Evolutionary conservation across 371 early-diverging fungal species (phyloP).

Genomic region (Mortierella sp.): DNA sequence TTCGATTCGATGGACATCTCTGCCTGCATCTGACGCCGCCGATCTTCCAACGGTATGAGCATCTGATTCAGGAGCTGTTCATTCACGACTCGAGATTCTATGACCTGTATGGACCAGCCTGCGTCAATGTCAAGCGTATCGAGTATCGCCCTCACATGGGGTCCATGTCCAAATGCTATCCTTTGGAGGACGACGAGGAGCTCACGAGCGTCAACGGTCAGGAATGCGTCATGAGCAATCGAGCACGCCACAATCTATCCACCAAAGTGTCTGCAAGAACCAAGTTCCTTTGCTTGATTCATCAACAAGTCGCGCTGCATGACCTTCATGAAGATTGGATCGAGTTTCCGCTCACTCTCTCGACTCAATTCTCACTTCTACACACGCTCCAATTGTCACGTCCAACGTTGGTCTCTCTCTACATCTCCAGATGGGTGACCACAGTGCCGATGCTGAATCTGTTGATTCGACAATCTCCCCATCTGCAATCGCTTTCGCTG

Average conservation of each 20-base stretch:
- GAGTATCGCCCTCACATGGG: constrained; percentile 1
- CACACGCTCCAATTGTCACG: background rate
- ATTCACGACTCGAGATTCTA: constrained; percentile 13
- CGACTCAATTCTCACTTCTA: background rate
- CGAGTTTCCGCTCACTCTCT: background rate
- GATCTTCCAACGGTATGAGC: constrained; percentile 5
- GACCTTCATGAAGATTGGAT: constrained; percentile 10
- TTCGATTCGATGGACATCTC: constrained; percentile 13
- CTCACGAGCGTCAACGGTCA: background rate
- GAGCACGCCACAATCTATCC: background rate
- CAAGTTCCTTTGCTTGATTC: constrained; percentile 2
- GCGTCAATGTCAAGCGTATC: background rate
- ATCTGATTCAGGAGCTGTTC: constrained; percentile 10
- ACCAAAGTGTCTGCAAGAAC: too few species aligned
- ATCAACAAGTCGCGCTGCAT: constrained; percentile 6
- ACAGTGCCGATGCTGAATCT: constrained; percentile 6
- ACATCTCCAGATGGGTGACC: constrained; percentile 5
- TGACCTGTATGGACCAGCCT: too few species aligned
- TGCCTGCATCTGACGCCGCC: constrained; percentile 2
- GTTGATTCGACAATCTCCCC: constrained; percentile 9
- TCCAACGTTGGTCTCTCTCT: background rate
- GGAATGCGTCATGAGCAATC: background rate
- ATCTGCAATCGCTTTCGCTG: constrained; percentile 3
- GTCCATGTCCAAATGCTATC: constrained; percentile 2
- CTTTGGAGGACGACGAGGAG: background rate